Evolutionary conservation across 768 basidiomycete species (phyloP).

Genomic region (Xanthoconium purpureum): DNA sequence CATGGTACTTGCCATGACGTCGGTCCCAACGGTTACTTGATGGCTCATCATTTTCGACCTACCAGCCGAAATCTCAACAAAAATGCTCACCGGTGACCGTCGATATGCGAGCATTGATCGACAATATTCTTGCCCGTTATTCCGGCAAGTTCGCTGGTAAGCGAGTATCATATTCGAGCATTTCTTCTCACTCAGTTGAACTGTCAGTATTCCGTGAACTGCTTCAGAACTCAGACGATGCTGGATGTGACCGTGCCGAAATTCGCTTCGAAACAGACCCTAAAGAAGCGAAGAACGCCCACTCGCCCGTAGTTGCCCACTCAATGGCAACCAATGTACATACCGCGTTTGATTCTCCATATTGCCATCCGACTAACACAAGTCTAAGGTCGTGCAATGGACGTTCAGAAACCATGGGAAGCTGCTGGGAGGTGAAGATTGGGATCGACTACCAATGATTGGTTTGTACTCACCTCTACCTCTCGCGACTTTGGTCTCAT

Average conservation of each 20-base stretch:
- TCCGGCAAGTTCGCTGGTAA: background rate
- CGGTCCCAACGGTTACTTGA: background rate
- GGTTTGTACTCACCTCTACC: background rate
- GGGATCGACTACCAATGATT: background rate
- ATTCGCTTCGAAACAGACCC: background rate
- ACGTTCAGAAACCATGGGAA: conserved; percentile 3
- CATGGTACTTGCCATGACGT: background rate
- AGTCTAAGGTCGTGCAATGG: background rate
- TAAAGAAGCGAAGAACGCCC: background rate
- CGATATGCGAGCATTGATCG: background rate
- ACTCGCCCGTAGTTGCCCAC: background rate
- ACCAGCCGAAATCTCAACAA: background rate
- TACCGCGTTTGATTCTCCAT: background rate
- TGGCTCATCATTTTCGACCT: background rate
- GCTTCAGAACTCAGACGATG: conserved; percentile 3
- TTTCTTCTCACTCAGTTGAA: background rate
- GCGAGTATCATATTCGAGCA: background rate
- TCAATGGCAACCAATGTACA: background rate
- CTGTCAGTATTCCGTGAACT: conserved; percentile 1
- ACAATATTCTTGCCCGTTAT: background rate
- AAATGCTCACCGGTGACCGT: background rate
- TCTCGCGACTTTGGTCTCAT: background rate
- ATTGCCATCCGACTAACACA: background rate
- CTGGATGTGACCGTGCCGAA: background rate
- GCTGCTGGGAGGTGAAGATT: background rate